Conservation (phyloP, 352 stramenopile species). For the Peronosclerospora sorghi region DNA sequence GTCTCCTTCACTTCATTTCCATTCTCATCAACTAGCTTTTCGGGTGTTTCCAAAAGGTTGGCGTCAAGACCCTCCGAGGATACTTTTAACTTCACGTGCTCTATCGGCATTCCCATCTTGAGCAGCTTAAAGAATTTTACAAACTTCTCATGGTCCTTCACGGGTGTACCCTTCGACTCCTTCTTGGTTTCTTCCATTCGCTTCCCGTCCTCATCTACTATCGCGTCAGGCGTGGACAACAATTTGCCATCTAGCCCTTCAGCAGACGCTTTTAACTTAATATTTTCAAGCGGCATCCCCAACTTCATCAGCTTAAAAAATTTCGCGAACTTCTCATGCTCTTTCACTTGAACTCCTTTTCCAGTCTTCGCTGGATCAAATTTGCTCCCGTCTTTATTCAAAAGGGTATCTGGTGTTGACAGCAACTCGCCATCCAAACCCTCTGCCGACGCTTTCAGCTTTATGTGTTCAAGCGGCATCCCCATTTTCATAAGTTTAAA, state of each 20-base stretch:
- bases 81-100: constrained; percentile 83
- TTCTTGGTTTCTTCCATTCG: constrained; percentile 10
- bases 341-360: constrained; percentile 47
- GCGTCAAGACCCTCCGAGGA: constrained; percentile 46
- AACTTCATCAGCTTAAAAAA: constrained; percentile 78
- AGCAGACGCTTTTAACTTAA: constrained; percentile 50
- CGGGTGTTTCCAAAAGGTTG: constrained; percentile 40
- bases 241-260: constrained; percentile 47
- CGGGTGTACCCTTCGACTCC: constrained; percentile 23
- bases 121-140: constrained; percentile 92
- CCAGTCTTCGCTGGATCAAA: constrained; percentile 11
- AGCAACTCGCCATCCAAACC: constrained; percentile 84
- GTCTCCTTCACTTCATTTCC: constrained; percentile 32
- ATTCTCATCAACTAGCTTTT: constrained; percentile 44
- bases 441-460: constrained; percentile 70
- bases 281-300: constrained; percentile 59
- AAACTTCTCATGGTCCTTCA: constrained; percentile 87
- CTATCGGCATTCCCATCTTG: constrained; percentile 77
- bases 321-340: constrained; percentile 83
- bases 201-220: constrained; percentile 42
- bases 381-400: constrained; percentile 50
- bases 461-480: constrained; percentile 71
- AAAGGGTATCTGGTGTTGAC: constrained; percentile 40
- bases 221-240: constrained; percentile 40
- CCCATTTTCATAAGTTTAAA: constrained; percentile 79